Conservation (phyloP, 352 stramenopile species). For the Ophiocytium majus region DNA sequence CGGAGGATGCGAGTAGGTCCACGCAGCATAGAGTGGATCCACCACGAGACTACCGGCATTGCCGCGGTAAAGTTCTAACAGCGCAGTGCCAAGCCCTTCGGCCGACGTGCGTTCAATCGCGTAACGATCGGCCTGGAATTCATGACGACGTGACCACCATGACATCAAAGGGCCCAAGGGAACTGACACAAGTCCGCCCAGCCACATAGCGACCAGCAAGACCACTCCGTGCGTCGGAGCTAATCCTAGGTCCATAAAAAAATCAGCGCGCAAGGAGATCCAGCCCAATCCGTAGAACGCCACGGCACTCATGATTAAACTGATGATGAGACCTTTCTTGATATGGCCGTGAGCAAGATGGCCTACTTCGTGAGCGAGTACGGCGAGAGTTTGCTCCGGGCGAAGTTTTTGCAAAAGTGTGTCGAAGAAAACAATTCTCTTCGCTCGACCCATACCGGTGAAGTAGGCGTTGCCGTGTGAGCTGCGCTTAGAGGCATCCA, state of each 20-base stretch:
- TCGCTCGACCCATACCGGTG: not conserved
- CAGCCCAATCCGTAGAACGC: too few relatives aligned
- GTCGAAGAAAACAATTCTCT: slow-evolving; percentile 15
- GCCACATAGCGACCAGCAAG: too few relatives aligned
- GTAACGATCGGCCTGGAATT: slow-evolving; percentile 6
- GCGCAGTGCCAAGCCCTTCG: not conserved
- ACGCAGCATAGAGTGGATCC: not conserved
- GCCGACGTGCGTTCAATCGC: not conserved
- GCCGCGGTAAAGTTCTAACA: not conserved
- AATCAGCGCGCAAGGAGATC: too few relatives aligned
- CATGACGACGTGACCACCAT: not conserved
- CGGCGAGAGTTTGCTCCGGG: not conserved
- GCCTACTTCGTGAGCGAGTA: slow-evolving; percentile 7
- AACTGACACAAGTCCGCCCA: too few relatives aligned
- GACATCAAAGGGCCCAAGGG: not conserved
- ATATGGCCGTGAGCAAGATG: not conserved
- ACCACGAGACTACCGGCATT: not conserved
- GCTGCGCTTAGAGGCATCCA: not conserved
- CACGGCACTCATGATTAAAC: not conserved
- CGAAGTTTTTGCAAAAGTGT: not conserved
- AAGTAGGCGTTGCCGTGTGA: slow-evolving; percentile 17
- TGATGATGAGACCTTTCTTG: not conserved
- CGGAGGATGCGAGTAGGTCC: not conserved
- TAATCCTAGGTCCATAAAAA: too few relatives aligned
- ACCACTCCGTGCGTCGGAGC: too few relatives aligned